Conservation (phyloP, 2,329 filamentous ascomycete genomes). For the Monosporascus sp. region DNA sequence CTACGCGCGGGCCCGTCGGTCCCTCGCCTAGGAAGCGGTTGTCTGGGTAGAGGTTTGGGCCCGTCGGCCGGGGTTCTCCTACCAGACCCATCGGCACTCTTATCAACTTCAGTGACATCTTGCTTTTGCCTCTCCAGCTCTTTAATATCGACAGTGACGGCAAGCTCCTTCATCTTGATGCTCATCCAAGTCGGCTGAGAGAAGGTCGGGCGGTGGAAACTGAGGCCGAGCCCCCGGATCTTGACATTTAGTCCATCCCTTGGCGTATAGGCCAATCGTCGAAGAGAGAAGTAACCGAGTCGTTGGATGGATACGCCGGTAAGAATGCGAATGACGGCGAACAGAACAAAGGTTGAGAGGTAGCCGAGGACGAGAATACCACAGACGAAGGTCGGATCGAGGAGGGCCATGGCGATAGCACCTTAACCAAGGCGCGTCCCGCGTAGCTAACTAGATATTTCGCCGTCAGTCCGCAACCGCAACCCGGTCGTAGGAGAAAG, state of each 20-base stretch:
- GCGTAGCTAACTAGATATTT: slow-evolving; percentile 14
- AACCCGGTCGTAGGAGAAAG: not conserved
- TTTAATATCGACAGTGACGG: slow-evolving; percentile 73
- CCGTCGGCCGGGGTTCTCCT: slow-evolving; percentile 12
- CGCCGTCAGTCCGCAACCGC: not conserved
- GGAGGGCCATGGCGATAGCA: slow-evolving; percentile 51
- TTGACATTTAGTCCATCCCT: slow-evolving; percentile 86
- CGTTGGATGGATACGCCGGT: slow-evolving; percentile 95
- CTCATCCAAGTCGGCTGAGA: slow-evolving; percentile 96
- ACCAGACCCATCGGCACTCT: slow-evolving; percentile 19
- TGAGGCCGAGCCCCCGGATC: slow-evolving; percentile 80
- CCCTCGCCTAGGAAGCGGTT: slow-evolving; percentile 22
- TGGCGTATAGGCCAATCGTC: slow-evolving; percentile 84
- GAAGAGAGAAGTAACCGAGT: slow-evolving; percentile 85
- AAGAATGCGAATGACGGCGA: slow-evolving; percentile 85
- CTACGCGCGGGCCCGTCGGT: slow-evolving; percentile 42
- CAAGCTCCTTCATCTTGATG: slow-evolving; percentile 78
- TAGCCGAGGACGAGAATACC: slow-evolving; percentile 83
- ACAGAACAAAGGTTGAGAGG: slow-evolving; percentile 85
- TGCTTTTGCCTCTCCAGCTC: slow-evolving; percentile 51
- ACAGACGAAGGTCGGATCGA: slow-evolving; percentile 76
- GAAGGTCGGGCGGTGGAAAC: slow-evolving; percentile 89
- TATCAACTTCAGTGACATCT: slow-evolving; percentile 23
- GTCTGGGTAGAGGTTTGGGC: slow-evolving; percentile 20
- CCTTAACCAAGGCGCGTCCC: slow-evolving; percentile 21